A percentile compares a stretch with the other conserved stretches of the same genome.
phyloP scores from a whole-genome alignment of 371 early-diverging fungal genomes.

The Actinomortierella wolfii region DNA sequence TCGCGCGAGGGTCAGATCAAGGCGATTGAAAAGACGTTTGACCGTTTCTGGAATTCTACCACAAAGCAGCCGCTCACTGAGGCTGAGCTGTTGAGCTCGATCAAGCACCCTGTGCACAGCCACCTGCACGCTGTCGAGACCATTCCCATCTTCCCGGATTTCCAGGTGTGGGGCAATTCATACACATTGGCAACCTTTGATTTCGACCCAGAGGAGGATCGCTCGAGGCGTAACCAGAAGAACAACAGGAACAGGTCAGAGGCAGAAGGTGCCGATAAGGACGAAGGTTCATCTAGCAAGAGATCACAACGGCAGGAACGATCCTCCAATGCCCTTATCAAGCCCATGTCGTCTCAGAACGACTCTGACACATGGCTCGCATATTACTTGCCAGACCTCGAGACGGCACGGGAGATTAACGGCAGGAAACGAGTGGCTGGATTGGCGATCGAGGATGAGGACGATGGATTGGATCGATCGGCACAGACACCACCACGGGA shows the following conservation, averaged over 20 bases:
- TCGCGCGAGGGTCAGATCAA: conserved; percentile 67
- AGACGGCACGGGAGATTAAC: conserved; percentile 35
- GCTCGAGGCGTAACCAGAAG: conserved; percentile 28
- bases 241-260: too few species aligned
- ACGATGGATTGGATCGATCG: conserved; percentile 8
- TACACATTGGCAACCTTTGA: conserved; percentile 77
- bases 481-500: conserved; percentile 3
- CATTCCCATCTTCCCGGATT: conserved; percentile 80
- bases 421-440: conserved; percentile 29
- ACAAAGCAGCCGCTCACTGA: conserved; percentile 36
- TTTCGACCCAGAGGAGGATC: conserved; percentile 69
- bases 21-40: conserved; percentile 76
- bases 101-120: conserved; percentile 79
- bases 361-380: conserved; percentile 43
- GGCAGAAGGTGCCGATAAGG: too few species aligned
- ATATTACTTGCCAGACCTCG: conserved; percentile 36
- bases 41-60: conserved; percentile 29
- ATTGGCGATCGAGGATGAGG: conserved; percentile 13
- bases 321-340: conserved; percentile 44
- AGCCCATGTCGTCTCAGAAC: conserved; percentile 38
- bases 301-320: too few species aligned
- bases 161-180: conserved; percentile 63
- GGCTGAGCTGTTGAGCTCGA: conserved; percentile 46
- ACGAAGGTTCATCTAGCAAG: too few species aligned
- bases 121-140: conserved; percentile 72